Conservation (phyloP, 2,329 filamentous ascomycete species). For the Myotisia sp. region DNA sequence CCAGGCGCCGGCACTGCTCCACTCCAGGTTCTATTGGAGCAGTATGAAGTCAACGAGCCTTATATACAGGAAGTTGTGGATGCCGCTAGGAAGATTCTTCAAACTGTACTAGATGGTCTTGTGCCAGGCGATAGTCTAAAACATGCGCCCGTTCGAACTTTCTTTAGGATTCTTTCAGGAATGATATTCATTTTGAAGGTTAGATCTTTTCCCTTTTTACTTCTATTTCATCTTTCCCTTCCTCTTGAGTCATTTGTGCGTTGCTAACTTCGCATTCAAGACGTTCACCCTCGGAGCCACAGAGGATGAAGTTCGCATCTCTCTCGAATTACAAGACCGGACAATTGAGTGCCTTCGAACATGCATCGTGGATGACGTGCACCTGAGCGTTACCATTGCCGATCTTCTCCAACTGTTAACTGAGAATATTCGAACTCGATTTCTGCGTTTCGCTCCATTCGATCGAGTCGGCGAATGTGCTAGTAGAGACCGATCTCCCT, state of each 20-base stretch:
- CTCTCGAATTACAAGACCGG: slow-evolving; percentile 43
- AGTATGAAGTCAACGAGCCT: slow-evolving; percentile 44
- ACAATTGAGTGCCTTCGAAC: slow-evolving; percentile 45
- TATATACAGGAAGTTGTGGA: slow-evolving; percentile 51
- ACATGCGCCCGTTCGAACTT: slow-evolving; percentile 49
- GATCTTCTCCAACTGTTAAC: slow-evolving; percentile 47
- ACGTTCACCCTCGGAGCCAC: slow-evolving; percentile 50
- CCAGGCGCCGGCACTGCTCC: slow-evolving; percentile 18
- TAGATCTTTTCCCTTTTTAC: slow-evolving; percentile 10
- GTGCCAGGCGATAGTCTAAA: slow-evolving; percentile 45
- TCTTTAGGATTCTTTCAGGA: slow-evolving; percentile 49
- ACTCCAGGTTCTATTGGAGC: slow-evolving; percentile 28
- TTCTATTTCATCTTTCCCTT: not conserved
- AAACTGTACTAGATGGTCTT: slow-evolving; percentile 44
- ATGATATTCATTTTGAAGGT: slow-evolving; percentile 52
- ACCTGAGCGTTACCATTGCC: slow-evolving; percentile 48
- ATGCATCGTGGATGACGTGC: slow-evolving; percentile 51
- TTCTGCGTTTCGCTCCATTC: slow-evolving; percentile 42
- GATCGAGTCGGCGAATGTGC: slow-evolving; percentile 32
- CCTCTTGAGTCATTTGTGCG: no score
- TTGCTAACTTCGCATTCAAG: slow-evolving; percentile 19
- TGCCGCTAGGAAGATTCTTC: slow-evolving; percentile 46
- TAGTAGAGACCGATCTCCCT: slow-evolving; percentile 24
- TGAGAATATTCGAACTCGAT: slow-evolving; percentile 42
- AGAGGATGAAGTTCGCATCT: slow-evolving; percentile 47